Evolutionary conservation across 345 rosid species (phyloP).

Genomic region (Xanthoceras sorbifolium): DNA sequence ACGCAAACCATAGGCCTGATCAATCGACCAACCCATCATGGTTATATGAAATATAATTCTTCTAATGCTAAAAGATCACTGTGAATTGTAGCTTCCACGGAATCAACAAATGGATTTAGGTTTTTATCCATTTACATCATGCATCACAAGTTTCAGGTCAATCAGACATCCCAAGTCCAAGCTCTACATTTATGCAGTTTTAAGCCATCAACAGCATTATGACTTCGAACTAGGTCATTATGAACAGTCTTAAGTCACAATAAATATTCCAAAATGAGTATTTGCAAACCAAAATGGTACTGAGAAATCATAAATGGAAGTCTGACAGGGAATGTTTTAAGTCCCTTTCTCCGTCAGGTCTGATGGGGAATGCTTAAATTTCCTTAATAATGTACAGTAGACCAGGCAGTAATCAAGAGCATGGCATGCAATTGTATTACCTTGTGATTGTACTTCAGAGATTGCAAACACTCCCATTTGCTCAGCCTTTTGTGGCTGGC

Average conservation of each 20-base stretch:
- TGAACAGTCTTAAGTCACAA: not conserved
- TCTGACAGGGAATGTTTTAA: not conserved
- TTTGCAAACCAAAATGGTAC: not conserved
- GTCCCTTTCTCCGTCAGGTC: not conserved
- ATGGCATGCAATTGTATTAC: constrained; percentile 28
- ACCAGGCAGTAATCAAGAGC: constrained; percentile 23
- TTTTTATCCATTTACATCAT: not conserved
- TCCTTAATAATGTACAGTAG: not conserved
- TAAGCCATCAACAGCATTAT: not conserved
- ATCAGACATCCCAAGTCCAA: not conserved
- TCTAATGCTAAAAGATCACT: not conserved
- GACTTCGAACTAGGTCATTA: not conserved
- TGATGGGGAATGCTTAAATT: not conserved
- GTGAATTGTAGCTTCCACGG: not conserved
- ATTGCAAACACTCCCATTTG: constrained; percentile 89
- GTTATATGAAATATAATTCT: not conserved
- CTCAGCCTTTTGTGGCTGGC: constrained; percentile 89
- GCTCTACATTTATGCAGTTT: not conserved
- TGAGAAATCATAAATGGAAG: not conserved
- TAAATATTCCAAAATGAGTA: not conserved
- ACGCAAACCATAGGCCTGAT: not conserved
- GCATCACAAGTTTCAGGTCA: not conserved
- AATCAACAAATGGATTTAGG: not conserved
- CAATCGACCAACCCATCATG: not conserved
- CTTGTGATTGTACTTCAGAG: constrained; percentile 89